Base-by-base conservation (phyloP, 2,329 filamentous ascomycete genomes). In the Colletotrichum scovillei region DNA sequence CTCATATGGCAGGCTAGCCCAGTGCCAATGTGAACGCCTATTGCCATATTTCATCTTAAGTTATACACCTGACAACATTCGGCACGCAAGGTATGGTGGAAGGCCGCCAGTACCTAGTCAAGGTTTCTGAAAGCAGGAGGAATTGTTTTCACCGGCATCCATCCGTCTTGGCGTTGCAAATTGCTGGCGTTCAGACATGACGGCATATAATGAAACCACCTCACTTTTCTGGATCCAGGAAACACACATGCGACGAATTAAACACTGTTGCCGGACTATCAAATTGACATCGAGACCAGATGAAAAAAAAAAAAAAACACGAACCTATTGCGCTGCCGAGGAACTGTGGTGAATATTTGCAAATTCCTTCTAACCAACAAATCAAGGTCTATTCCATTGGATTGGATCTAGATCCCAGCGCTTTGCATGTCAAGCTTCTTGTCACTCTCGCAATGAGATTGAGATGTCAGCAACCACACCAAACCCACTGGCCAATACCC, bases 161-260 rank as follows among this genome's bases (percentile, higher is more conserved):
- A 52, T 55, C 67, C 67, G 60, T 57, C 70, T 73, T 73, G 70
- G 70, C 70, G 56, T 62, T 62, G 60, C 38, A 26, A 16, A 32
- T 26, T 42, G 60, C 59, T 30, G 53, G 28, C 22, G 24, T 46
- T 58, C 66, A 35, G 53, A n/a, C 53, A 63, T 58, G 53, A 14
- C 19, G 58, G 28, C 53, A 53, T 19, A 24, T 42, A 56, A 30
- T 73, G 67, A 70, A 73, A 57, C 62, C 60, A 12, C n/a, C 30
- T 30, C 22, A 2, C 12, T 19, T 42, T 59, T 42, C 19, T 46
- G 16, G n/a, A 11, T 3, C 16, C n/a, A 26, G 14, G 42, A 22
- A 55, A 16, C 56, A 56, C 46, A 52, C 26, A 55, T 22, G 12
- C 30, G 30, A 42, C 32, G 26, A 3, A 49, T 19, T 49, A 49